Evolutionary conservation across 2,329 filamentous ascomycete species (phyloP).

Genomic region (Talaromyces atroroseus): DNA sequence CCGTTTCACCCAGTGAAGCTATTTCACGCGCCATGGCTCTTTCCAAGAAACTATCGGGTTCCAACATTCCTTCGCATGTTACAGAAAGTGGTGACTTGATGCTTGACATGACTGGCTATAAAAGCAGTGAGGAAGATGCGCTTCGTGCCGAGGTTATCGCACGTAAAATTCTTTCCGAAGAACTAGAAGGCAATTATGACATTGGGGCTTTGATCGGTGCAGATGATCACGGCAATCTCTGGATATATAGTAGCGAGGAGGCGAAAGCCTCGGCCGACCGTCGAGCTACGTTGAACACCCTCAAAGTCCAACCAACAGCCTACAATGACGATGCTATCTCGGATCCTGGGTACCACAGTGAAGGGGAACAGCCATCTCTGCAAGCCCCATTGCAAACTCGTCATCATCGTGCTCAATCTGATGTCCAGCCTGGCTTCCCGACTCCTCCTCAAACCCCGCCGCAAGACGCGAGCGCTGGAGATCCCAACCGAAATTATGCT

Average conservation of each 20-base stretch:
- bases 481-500: slow-evolving; percentile 82
- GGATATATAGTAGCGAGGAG: slow-evolving; percentile 98
- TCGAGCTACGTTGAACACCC: slow-evolving; percentile 47
- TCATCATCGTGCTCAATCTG: slow-evolving; percentile 56
- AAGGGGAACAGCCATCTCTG: slow-evolving; percentile 63
- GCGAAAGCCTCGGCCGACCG: slow-evolving; percentile 84
- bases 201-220: slow-evolving; percentile 93
- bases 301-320: slow-evolving; percentile 44
- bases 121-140: slow-evolving; percentile 87
- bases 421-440: slow-evolving; percentile 62
- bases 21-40: slow-evolving; percentile 76
- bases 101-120: slow-evolving; percentile 97
- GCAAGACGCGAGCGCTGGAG: slow-evolving; percentile 47
- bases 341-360: slow-evolving; percentile 92
- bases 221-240: slow-evolving; percentile 93
- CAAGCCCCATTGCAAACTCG: slow-evolving; percentile 56
- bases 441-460: slow-evolving; percentile 53
- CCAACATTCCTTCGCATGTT: slow-evolving; percentile 89
- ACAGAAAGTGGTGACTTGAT: slow-evolving; percentile 91
- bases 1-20: slow-evolving; percentile 66
- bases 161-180: slow-evolving; percentile 84
- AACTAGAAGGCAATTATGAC: slow-evolving; percentile 91
- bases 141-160: slow-evolving; percentile 89
- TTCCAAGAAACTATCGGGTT: slow-evolving; percentile 79
- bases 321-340: slow-evolving; percentile 74